Evolutionary conservation across 2,329 filamentous ascomycete genomes (phyloP), one percentile per base, ranked within the genome.

Genomic region (Hypomyces rosellus): DNA sequence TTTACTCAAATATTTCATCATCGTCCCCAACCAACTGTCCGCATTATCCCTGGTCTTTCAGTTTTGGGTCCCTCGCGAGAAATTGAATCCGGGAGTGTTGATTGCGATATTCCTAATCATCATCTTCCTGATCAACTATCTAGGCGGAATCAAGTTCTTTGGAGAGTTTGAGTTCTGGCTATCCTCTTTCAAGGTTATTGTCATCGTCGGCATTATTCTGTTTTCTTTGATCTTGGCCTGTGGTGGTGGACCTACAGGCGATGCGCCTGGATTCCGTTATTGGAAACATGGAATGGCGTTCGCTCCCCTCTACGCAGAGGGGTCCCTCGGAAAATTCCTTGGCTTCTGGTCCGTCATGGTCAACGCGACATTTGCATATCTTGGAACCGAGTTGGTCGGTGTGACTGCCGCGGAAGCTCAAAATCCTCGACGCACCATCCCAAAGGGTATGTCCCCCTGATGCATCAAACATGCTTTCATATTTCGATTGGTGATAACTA

Each of bases 11-110:
- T 93, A 93, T 66, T 88, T 93, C 64, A 91, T 95, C 61, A 79
- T 88, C 45, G 90, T 87, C 1, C 88, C 89, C 1, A 93, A 93
- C 62, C 88, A 95, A 65, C 73, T 95, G 37, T 93, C 88, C 1
- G 89, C 89, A 25, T 81, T 79, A n/a, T 81, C 87, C 5, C 69
- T 95, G 36, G 86, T 92, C 51, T 86, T 95, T 51, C 81, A 86
- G 58, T 90, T 83, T 61, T 95, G 89, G 89, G 70, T 88, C 11
- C 65, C 74, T 1, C 70, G 79, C 25, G 77, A 86, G 0, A 72
- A 69, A 41, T 75, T 92, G 50, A 91, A 92, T 61, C 84, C 88
- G 0, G 88, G 86, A 46, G 86, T 92, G 12, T 93, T 83, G 70
- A 90, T 95, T 50, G 77, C 88, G 37, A 76, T 88, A 45, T 84